Evolutionary conservation across 1,284 basidiomycete genomes (phyloP).

Genomic region (Ceraceosorus guamensis): DNA sequence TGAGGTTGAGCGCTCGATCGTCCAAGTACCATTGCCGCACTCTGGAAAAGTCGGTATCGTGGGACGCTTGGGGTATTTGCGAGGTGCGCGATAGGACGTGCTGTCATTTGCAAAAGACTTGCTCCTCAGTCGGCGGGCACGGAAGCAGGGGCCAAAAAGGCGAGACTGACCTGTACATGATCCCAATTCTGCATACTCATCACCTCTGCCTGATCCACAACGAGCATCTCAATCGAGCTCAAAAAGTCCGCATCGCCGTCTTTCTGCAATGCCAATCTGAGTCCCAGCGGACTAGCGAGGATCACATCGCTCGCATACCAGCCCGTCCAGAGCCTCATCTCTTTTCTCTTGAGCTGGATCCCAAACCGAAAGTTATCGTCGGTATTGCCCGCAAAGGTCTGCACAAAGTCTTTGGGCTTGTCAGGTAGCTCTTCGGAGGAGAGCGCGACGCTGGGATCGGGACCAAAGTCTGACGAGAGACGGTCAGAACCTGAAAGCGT

Average conservation of each 20-base stretch:
- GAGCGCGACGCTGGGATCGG: conserved; percentile 74
- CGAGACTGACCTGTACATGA: conserved; percentile 68
- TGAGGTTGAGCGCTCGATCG: conserved; percentile 66
- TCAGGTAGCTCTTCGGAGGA: conserved; percentile 55
- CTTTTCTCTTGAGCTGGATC: conserved; percentile 84
- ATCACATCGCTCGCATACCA: conserved; percentile 89
- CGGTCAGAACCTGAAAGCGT: conserved; percentile 61
- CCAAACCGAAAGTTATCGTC: conserved; percentile 93
- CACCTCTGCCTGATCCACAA: conserved; percentile 88
- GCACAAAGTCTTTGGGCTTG: conserved; percentile 82
- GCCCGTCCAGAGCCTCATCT: conserved; percentile 74
- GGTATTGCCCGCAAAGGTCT: conserved; percentile 90
- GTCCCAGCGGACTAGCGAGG: conserved; percentile 82
- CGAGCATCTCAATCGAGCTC: conserved; percentile 82
- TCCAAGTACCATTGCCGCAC: conserved; percentile 98
- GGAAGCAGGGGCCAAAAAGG: neutral
- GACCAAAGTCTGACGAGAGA: conserved; percentile 72
- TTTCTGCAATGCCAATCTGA: conserved; percentile 87
- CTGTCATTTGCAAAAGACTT: conserved; percentile 52
- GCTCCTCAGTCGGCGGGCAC: too few relatives aligned
- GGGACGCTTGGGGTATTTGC: conserved; percentile 80
- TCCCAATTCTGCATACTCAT: conserved; percentile 99
- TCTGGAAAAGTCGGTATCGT: conserved; percentile 88
- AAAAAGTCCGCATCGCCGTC: conserved; percentile 85
- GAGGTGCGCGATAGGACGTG: conserved; percentile 79